Evolutionary conservation across 257 asterid species (phyloP).

Genomic region (Datura wrightii): DNA sequence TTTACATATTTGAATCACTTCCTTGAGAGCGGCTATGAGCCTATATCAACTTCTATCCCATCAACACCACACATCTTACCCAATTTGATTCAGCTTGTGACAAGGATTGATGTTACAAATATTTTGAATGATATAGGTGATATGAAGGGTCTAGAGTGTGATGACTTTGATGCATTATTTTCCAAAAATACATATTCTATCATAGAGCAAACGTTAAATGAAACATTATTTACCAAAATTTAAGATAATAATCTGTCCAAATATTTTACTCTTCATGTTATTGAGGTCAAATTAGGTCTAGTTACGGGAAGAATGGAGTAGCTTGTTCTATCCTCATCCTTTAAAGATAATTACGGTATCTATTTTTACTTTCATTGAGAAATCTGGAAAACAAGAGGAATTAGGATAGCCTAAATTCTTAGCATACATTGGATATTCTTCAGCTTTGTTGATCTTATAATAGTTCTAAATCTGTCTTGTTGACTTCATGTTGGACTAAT

Average conservation of each 20-base stretch:
- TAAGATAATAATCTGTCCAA: neutral
- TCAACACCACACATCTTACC: too few species aligned
- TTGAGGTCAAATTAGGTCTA: neutral
- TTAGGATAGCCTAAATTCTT: neutral
- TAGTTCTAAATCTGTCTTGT: neutral
- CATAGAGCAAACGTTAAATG: neutral
- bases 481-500: conserved; percentile 3
- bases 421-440: neutral
- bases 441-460: neutral
- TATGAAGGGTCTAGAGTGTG: too few species aligned
- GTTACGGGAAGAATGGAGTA: neutral
- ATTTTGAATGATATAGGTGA: too few species aligned
- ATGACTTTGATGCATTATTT: too few species aligned
- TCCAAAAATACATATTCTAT: too few species aligned
- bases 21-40: too few species aligned
- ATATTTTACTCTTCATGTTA: neutral
- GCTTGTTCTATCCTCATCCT: neutral
- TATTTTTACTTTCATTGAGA: neutral
- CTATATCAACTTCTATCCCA: too few species aligned
- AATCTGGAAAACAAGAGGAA: neutral
- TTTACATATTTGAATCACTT: too few species aligned
- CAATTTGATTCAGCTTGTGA: too few species aligned
- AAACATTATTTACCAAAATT: neutral
- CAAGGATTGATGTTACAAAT: too few species aligned
- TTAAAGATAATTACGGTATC: neutral